Evolutionary conservation across 352 stramenopile genomes (phyloP), one percentile per base, ranked within the genome.

Genomic region (Globisporangium alternatum): DNA sequence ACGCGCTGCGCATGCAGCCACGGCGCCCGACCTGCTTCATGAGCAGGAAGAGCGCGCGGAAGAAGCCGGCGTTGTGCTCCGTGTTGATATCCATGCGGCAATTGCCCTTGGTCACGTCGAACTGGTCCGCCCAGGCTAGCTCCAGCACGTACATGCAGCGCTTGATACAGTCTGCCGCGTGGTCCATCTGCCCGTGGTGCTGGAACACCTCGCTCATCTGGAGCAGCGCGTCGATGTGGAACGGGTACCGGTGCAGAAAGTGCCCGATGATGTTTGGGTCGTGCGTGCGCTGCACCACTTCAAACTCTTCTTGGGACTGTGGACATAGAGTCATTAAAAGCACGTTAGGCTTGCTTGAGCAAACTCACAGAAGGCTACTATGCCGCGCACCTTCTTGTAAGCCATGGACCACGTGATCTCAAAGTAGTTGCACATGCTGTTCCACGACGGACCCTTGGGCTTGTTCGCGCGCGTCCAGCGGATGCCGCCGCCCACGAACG

Each of bases 151-250:
- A 95, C 69, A 95, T 86, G 62, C 86, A 93, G 21, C 83, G 78
- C 70, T 95, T 93, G 65, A 95, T 93, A 62, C 83, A 92, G 60
- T 95, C 87, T 0, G 78, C 70, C 0, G 87, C 81, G 48, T 95
- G 83, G 43, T 95, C 87, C 80, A 94, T 95, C 56, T 95, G 87
- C 2, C 87, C 87, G 53, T 95, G 87, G 58, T 95, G 87, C 68
- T 95, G 87, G 62, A 91, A 94, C 30, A 95, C 83, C 66, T 94
- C 83, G 55, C 80, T 93, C 83, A 95, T 94, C 60, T 90, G 88
- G 6, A 95, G 73, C 43, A 94, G 69, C 25, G 87, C 85, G 58
- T 94, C 87, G 37, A 94, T 84, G 61, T 95, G 87, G 75, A 89
- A 95, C 51, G 87, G 87, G 35, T 95, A 84, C 9, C 85, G 83